Evolutionary conservation across 768 basidiomycete species (phyloP), one percentile per base, ranked within the genome.

Genomic region (Lenzites betulinus): DNA sequence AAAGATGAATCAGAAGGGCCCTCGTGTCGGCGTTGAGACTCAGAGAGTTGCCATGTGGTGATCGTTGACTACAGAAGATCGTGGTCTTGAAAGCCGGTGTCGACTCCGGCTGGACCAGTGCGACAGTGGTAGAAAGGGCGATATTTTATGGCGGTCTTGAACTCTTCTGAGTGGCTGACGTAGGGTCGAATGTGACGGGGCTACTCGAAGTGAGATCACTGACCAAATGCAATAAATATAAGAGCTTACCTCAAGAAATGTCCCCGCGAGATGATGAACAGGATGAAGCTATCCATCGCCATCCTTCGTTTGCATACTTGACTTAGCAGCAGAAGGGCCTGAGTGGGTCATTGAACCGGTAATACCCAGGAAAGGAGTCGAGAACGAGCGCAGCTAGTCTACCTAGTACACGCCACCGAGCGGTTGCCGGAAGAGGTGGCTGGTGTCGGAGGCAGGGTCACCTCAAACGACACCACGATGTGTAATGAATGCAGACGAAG

Each of bases 61-160:
- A n/a, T n/a, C n/a, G 30, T 33, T 11, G 30, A 33, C 6, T 33
- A 5, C 30, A 11, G 11, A 33, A 5, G 30, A 11, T 4, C 11
- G 30, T 33, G 18, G 48, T 50, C 48, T 50, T 50, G 48, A 50
- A 33, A 35, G 48, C 48, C 48, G 48, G 28, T 50, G 48, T 50
- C 48, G 48, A 50, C 48, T 50, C 48, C 48, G 48, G 28, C 48
- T 35, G 48, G 48, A 50, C 48, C 48, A 33, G 26, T 30, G 18
- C 33, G 30, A 33, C 48, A 28, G 48, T n/a, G n/a, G n/a, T 33
- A 4, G 30, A 11, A 11, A 33, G 30, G 30, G 11, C n/a, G 30
- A 33, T 33, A 11, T 33, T 33, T 4, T 11, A 33, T 33, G 11
- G 30, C 30, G 30, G 30, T 33, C 30, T 33, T 33, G 30, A 33